These are phyloP conservation scores for Withania somnifera DNA, from an alignment of 305 asterid genomes.

Conservation along the genomic window DNA sequence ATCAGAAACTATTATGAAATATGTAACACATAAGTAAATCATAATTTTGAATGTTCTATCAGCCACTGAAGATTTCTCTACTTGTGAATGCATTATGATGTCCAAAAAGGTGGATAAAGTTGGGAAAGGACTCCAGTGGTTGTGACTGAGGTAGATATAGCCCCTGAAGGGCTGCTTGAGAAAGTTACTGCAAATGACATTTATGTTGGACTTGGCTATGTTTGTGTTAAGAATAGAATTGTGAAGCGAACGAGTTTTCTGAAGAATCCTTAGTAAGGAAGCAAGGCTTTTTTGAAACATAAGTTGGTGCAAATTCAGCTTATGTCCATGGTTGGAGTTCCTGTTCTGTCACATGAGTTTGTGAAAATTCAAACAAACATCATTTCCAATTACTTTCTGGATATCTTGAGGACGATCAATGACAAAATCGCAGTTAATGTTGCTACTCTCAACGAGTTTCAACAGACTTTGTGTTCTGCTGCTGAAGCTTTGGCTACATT, in stretches of 20 bases:
- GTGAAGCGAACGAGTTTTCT: slow-evolving; percentile 6
- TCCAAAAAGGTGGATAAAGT: slow-evolving; percentile 25
- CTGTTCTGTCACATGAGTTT: slow-evolving; percentile 21
- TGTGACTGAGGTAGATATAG: slow-evolving; percentile 31
- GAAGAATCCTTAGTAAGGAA: slow-evolving; percentile 19
- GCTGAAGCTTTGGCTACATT: slow-evolving; percentile 18
- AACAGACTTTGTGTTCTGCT: slow-evolving; percentile 9
- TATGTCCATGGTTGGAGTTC: slow-evolving; percentile 21
- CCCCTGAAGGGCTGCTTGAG: slow-evolving; percentile 42
- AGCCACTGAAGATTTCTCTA: slow-evolving; percentile 28
- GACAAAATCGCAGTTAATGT: slow-evolving; percentile 9
- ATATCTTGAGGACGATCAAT: slow-evolving; percentile 17
- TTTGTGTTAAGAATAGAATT: slow-evolving; percentile 26
- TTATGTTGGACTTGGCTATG: slow-evolving; percentile 30
- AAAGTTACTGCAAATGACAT: slow-evolving; percentile 36
- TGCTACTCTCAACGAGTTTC: slow-evolving; percentile 18
- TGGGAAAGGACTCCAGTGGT: slow-evolving; percentile 37
- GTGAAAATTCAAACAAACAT: slow-evolving; percentile 19
- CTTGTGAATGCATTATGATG: slow-evolving; percentile 33
- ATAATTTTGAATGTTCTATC: slow-evolving; percentile 36
- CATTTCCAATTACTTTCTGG: slow-evolving; percentile 17
- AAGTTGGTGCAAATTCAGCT: too few species aligned
- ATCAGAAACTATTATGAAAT: slow-evolving; percentile 21
- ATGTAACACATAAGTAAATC: slow-evolving; percentile 28
- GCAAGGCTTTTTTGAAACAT: slow-evolving; percentile 12